phyloP scores from a whole-genome alignment of 140 eudicot species.

The Bidens hawaiensis region DNA sequence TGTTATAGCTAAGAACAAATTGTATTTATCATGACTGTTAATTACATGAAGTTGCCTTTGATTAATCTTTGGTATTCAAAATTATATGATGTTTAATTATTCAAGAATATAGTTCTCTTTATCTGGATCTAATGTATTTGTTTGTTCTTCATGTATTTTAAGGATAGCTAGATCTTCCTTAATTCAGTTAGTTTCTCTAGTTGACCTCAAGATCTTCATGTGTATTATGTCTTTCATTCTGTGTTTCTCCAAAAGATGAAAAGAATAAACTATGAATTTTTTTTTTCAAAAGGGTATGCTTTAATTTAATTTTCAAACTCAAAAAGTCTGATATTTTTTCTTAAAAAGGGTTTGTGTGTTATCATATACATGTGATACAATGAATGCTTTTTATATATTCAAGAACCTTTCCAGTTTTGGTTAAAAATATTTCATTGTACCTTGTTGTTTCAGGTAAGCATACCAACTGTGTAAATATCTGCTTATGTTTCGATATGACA shows the following conservation, averaged over 20 bases:
- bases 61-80: not conserved
- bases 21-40: not conserved
- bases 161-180: no score
- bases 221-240: not conserved
- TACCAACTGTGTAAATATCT: constrained; percentile 30
- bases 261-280: not conserved
- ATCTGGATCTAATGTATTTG: not conserved
- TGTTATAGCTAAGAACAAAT: not conserved
- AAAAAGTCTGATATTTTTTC: not conserved
- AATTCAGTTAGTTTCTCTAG: not conserved
- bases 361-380: constrained; percentile 8
- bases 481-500: constrained; percentile 28
- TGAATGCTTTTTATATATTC: not conserved
- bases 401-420: constrained; percentile 32
- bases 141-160: not conserved
- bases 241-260: not conserved
- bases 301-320: not conserved
- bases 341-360: not conserved
- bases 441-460: constrained; percentile 39
- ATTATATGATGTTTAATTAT: not conserved
- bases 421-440: constrained; percentile 20
- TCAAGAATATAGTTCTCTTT: not conserved
- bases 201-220: not conserved
- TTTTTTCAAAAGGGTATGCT: not conserved
- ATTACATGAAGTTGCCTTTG: constrained; percentile 9